phyloP scores from a whole-genome alignment of 371 early-diverging fungal species.

The Circinella minor region DNA sequence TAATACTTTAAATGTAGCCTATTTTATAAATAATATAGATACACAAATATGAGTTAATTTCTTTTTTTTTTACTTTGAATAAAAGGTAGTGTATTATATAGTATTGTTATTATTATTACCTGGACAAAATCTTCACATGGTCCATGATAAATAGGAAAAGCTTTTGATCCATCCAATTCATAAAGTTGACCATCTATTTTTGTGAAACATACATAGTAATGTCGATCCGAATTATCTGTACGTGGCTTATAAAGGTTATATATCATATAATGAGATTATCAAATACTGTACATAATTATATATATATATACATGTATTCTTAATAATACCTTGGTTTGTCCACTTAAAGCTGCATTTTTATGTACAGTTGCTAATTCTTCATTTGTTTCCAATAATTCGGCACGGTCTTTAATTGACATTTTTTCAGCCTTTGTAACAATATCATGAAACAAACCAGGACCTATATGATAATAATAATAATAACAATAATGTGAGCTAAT shows the following conservation, averaged over 20 bases:
- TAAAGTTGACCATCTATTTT: neutral
- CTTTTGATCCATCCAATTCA: constrained; percentile 3
- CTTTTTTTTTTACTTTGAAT: too few relatives aligned
- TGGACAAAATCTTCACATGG: neutral
- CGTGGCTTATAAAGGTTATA: neutral
- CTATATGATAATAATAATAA: neutral
- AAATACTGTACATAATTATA: neutral
- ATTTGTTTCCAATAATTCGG: neutral
- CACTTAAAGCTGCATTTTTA: neutral
- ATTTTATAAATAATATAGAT: neutral
- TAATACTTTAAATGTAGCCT: neutral
- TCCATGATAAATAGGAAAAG: neutral
- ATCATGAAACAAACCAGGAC: neutral
- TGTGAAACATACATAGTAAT: neutral
- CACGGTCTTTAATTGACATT: neutral
- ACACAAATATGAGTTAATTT: neutral
- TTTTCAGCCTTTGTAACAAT: neutral
- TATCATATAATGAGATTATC: neutral
- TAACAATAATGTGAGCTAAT: too few relatives aligned
- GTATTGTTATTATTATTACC: neutral
- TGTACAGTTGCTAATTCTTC: neutral
- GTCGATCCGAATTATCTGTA: neutral
- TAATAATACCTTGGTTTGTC: neutral
- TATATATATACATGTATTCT: neutral
- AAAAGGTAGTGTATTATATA: neutral